These are phyloP conservation scores for Thraustochytrium sp. DNA, from an alignment of 352 stramenopile genomes.

Conservation along the genomic window DNA sequence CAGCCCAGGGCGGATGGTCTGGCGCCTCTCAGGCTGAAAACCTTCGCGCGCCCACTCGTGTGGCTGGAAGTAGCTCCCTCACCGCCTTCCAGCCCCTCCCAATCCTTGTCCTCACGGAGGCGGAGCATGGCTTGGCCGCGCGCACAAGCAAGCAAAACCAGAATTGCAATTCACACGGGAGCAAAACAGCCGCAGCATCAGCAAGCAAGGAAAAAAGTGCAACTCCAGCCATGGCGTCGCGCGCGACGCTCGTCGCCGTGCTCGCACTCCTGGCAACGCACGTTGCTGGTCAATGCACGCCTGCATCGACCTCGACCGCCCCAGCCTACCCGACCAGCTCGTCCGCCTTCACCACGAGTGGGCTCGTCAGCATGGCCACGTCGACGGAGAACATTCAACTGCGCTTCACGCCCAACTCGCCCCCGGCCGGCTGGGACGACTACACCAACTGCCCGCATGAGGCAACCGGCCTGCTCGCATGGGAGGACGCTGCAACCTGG, in stretches of 20 bases:
- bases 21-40: background rate
- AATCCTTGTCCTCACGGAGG: background rate
- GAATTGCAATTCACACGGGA: background rate
- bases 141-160: background rate
- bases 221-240: background rate
- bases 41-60: background rate
- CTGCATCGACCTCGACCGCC: too few species aligned
- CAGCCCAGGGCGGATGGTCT: background rate
- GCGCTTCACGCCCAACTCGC: too few species aligned
- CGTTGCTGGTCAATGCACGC: background rate
- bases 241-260: background rate
- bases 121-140: background rate
- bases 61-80: background rate
- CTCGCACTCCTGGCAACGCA: background rate
- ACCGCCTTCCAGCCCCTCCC: background rate
- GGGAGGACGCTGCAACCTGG: too few species aligned
- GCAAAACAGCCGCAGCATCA: background rate
- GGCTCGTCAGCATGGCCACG: too few species aligned
- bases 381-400: too few species aligned
- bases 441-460: too few species aligned
- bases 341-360: too few species aligned
- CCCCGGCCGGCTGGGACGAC: too few species aligned
- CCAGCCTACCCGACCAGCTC: too few species aligned
- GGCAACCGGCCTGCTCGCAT: too few species aligned
- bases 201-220: background rate